These are phyloP conservation scores for Sesbania bispinosa DNA, from an alignment of 306 rosid genomes.

Conservation along the genomic window DNA sequence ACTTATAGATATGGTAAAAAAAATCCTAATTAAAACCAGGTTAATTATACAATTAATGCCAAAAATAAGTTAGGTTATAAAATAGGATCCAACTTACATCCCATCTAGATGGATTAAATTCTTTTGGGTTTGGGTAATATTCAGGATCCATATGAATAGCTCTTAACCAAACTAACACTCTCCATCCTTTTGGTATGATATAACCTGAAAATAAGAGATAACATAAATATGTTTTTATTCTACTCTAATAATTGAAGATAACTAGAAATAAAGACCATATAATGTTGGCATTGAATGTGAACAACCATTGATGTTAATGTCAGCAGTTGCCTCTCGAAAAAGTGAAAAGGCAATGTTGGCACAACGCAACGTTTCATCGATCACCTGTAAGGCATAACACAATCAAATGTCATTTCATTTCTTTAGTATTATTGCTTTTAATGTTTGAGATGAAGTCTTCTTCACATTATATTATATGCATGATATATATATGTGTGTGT, in stretches of 20 bases:
- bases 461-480: too few species aligned
- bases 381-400: neutral
- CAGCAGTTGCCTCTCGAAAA: neutral
- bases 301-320: neutral
- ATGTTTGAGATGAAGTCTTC: neutral
- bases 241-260: neutral
- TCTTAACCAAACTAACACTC: constrained; percentile 36
- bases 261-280: neutral
- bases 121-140: constrained; percentile 32
- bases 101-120: constrained; percentile 56
- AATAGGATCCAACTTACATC: constrained; percentile 30
- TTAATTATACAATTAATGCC: too few species aligned
- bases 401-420: neutral
- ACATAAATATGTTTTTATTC: too few species aligned
- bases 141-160: constrained; percentile 34
- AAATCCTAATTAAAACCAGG: too few species aligned
- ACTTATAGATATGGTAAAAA: too few species aligned
- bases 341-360: neutral
- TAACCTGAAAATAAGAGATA: constrained; percentile 31
- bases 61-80: too few species aligned
- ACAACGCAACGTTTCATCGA: neutral
- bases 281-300: neutral
- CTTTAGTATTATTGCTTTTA: neutral
- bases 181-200: constrained; percentile 30
- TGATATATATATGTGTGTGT: too few species aligned